Evolutionary conservation across 2,329 filamentous ascomycete species (phyloP).

Genomic region (Graphilbum sp.): DNA sequence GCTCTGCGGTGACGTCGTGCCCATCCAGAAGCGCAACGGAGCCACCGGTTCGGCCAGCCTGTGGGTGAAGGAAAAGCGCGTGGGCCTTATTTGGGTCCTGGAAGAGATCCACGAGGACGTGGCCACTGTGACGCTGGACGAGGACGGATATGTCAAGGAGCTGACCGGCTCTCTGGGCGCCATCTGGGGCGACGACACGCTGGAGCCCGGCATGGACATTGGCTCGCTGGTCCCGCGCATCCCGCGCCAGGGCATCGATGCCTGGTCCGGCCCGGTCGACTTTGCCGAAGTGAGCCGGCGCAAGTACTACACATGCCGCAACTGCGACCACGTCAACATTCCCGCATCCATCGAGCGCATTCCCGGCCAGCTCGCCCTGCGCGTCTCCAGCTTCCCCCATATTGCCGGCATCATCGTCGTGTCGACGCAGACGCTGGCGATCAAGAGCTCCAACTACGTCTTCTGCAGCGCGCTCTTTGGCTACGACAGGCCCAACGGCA

Average conservation of each 20-base stretch:
- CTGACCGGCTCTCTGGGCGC: conserved; percentile 61
- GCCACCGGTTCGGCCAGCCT: conserved; percentile 81
- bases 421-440: conserved; percentile 57
- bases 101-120: conserved; percentile 96
- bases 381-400: conserved; percentile 87
- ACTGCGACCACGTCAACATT: conserved; percentile 61
- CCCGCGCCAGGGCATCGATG: conserved; percentile 57
- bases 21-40: conserved; percentile 91
- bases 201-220: conserved; percentile 55
- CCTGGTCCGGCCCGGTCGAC: conserved; percentile 57
- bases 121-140: conserved; percentile 59
- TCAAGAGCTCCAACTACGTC: conserved; percentile 87
- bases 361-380: conserved; percentile 52
- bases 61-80: conserved; percentile 96
- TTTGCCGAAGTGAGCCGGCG: conserved; percentile 56
- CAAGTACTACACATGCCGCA: conserved; percentile 73
- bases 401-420: conserved; percentile 95
- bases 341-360: conserved; percentile 68
- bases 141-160: conserved; percentile 55
- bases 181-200: conserved; percentile 66
- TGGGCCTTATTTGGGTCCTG: conserved; percentile 90
- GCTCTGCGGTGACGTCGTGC: conserved; percentile 93
- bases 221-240: conserved; percentile 66
- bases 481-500: conserved; percentile 65
- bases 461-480: conserved; percentile 90